Percentiles rank a stretch among this genome's conserved stretches.
These are phyloP conservation scores for Pichia sp. DNA, from an alignment of 1,139 yeast genomes.

Conservation along the genomic window DNA sequence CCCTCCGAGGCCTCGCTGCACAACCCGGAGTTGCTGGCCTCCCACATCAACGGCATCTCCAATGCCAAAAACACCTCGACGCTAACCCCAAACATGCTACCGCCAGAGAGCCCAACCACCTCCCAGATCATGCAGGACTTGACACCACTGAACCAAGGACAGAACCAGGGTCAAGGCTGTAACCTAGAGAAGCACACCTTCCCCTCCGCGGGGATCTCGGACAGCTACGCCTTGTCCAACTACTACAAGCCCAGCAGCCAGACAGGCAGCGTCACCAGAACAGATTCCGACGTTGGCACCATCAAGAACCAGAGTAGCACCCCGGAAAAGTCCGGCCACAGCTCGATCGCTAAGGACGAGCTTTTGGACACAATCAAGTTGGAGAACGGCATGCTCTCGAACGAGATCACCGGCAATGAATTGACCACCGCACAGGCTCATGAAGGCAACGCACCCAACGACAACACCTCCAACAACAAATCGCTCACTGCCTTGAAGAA, in stretches of 20 bases:
- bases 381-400: slow-evolving; percentile 5
- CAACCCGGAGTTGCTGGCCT: not conserved
- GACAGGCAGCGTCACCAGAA: not conserved
- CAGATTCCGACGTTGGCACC: not conserved
- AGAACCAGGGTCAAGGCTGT: too few species aligned
- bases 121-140: not conserved
- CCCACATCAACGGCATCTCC: not conserved
- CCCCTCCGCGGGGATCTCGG: not conserved
- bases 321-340: not conserved
- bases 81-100: not conserved
- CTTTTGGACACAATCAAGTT: slow-evolving; percentile 4
- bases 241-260: slow-evolving; percentile 13
- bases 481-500: not conserved
- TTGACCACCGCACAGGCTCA: not conserved
- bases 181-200: too few species aligned
- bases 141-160: not conserved
- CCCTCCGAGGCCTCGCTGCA: not conserved
- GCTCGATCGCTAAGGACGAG: not conserved
- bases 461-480: not conserved
- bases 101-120: not conserved
- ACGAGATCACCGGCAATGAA: slow-evolving; percentile 18
- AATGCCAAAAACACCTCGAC: not conserved
- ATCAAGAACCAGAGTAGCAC: not conserved
- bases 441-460: not conserved
- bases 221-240: slow-evolving; percentile 19